These are phyloP conservation scores for Cynara cardunculus DNA, from an alignment of 129 eudicot species.

Conservation along the genomic window DNA sequence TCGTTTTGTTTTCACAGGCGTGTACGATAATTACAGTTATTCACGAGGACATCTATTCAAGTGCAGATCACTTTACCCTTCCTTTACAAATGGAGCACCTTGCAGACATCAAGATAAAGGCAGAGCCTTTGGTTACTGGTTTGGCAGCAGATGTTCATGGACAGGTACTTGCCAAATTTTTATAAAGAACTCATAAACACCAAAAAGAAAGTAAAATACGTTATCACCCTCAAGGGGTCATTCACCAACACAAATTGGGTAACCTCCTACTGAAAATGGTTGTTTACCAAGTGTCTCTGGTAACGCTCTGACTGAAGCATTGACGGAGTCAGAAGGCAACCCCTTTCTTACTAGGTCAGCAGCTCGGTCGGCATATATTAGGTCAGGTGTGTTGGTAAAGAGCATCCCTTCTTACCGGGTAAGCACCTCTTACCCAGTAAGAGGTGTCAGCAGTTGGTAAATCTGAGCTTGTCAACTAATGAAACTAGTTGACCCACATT, in stretches of 20 bases:
- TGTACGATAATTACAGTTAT: constrained; percentile 58
- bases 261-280: not conserved
- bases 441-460: not conserved
- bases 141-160: constrained; percentile 96
- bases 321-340: not conserved
- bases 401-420: not conserved
- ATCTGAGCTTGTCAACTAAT: not conserved
- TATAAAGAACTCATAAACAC: not conserved
- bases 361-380: not conserved
- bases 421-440: not conserved
- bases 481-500: not conserved
- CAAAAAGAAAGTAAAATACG: not conserved
- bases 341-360: not conserved
- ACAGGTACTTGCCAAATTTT: constrained; percentile 49
- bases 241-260: not conserved
- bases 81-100: constrained; percentile 63
- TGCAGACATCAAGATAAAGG: constrained; percentile 63
- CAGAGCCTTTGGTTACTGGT: constrained; percentile 88
- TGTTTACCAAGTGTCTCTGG: not conserved
- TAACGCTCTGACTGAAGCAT: not conserved
- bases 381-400: not conserved
- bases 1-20: constrained; percentile 40
- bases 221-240: not conserved
- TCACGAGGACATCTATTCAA: constrained; percentile 77
- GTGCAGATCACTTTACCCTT: constrained; percentile 39